These are phyloP conservation scores for Hansenula lynferdii DNA, from an alignment of 1,139 yeast species.

Conservation along the genomic window DNA sequence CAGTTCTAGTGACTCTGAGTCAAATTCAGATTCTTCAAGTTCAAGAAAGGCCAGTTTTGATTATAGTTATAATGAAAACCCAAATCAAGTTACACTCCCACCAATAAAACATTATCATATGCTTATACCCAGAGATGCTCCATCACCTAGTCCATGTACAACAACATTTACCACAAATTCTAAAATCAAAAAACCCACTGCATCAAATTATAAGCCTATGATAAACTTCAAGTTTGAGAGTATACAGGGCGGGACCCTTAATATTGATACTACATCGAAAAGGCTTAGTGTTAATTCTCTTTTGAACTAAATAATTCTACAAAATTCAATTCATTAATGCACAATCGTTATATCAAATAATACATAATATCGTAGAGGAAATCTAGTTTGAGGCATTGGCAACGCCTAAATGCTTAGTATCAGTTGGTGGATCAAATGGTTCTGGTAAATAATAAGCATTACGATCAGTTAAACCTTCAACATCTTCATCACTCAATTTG, in stretches of 20 bases:
- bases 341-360: too few species aligned
- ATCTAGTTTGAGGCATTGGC: neutral
- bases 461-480: neutral
- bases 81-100: neutral
- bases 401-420: neutral
- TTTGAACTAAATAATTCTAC: constrained; percentile 6
- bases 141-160: neutral
- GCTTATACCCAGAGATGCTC: constrained; percentile 2
- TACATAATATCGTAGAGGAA: neutral
- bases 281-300: constrained; percentile 2
- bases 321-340: neutral
- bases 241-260: too few species aligned
- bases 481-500: neutral
- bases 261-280: neutral
- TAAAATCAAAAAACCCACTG: neutral
- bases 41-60: neutral
- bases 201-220: neutral
- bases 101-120: constrained; percentile 3
- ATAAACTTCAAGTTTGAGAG: neutral
- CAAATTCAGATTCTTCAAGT: neutral
- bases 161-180: neutral
- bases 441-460: neutral
- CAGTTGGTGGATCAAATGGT: constrained; percentile 1
- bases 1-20: neutral
- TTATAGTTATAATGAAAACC: neutral